Conservation (phyloP, 352 stramenopile species). For the Phytophthora cryptogea region DNA sequence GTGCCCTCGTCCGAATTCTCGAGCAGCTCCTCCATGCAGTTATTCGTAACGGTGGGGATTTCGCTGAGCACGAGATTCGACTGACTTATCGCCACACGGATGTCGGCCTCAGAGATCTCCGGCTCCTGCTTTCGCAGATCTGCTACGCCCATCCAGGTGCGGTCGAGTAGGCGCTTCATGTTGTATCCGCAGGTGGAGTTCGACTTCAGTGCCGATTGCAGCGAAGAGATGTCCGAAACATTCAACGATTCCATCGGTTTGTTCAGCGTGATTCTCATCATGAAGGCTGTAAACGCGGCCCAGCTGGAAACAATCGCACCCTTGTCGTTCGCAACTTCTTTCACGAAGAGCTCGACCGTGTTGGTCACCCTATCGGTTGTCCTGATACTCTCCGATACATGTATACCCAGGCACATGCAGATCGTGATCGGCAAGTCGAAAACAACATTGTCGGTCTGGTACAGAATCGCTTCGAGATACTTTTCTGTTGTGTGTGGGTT, state of each 20-base stretch:
- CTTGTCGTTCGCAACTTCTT: conserved; percentile 33
- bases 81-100: conserved; percentile 26
- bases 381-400: conserved; percentile 26
- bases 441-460: conserved; percentile 42
- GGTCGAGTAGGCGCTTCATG: conserved; percentile 28
- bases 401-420: conserved; percentile 31
- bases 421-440: conserved; percentile 48
- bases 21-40: conserved; percentile 39
- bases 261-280: conserved; percentile 25
- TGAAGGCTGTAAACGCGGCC: conserved; percentile 20
- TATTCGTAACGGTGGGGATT: conserved; percentile 39
- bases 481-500: conserved; percentile 32
- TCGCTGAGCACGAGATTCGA: conserved; percentile 48
- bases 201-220: conserved; percentile 20
- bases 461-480: conserved; percentile 36
- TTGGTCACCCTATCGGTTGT: conserved; percentile 32
- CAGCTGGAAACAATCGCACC: conserved; percentile 29
- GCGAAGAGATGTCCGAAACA: conserved; percentile 17
- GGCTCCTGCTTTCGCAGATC: conserved; percentile 15
- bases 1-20: conserved; percentile 4
- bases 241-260: conserved; percentile 20
- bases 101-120: conserved; percentile 21
- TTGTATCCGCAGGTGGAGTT: conserved; percentile 27
- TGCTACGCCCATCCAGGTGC: conserved; percentile 26
- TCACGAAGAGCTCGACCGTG: conserved; percentile 30